phyloP scores from a whole-genome alignment of 1,284 basidiomycete genomes.

The Waitea zeae region DNA sequence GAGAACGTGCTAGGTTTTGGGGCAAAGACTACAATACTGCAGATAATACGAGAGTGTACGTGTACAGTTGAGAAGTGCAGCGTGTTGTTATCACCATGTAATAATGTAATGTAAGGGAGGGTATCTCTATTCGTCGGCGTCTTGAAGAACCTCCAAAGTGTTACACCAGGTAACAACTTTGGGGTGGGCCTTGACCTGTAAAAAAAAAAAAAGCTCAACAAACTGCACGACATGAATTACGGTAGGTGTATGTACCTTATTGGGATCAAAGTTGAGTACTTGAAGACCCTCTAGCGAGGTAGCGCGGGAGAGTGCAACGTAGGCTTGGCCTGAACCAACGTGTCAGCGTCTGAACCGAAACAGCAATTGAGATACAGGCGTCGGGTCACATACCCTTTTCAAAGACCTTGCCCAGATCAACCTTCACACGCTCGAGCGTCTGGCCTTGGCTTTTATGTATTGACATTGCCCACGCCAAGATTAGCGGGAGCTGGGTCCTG shows the following conservation, averaged over 20 bases:
- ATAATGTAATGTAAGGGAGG: too few species aligned
- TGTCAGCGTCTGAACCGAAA: neutral
- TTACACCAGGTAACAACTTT: conserved; percentile 20
- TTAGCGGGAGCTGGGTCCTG: conserved; percentile 62
- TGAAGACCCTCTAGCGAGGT: conserved; percentile 73
- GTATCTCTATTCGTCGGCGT: too few species aligned
- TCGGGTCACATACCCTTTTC: conserved; percentile 63
- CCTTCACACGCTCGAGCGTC: conserved; percentile 74
- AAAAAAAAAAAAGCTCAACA: neutral
- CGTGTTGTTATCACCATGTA: too few species aligned
- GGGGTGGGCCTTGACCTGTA: conserved; percentile 19
- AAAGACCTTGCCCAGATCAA: conserved; percentile 68
- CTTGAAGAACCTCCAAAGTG: conserved; percentile 13
- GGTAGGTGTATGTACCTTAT: conserved; percentile 34
- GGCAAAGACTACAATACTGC: too few species aligned
- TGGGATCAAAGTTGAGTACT: conserved; percentile 62
- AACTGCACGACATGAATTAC: neutral
- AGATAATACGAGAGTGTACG: too few species aligned
- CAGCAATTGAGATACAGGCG: conserved; percentile 7
- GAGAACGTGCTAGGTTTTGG: too few species aligned
- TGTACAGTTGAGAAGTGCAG: too few species aligned
- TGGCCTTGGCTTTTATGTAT: conserved; percentile 94
- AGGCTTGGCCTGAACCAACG: conserved; percentile 37
- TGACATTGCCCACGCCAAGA: conserved; percentile 83
- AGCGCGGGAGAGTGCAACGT: conserved; percentile 87